These are phyloP conservation scores for Bipolaris gigantea DNA, from an alignment of 2,329 filamentous ascomycete genomes.

Conservation along the genomic window DNA sequence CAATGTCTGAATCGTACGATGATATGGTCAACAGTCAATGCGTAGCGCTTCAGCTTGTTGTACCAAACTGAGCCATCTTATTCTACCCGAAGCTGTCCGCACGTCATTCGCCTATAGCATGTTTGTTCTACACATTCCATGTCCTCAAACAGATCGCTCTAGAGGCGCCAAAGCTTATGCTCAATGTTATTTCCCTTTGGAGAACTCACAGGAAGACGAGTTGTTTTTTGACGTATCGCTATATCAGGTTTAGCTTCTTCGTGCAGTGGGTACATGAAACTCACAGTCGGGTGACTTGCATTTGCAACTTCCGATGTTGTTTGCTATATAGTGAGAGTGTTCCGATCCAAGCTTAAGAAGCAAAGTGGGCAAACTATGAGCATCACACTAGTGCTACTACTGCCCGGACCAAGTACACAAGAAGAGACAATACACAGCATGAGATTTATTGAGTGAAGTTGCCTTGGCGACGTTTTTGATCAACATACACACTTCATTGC, in stretches of 20 bases:
- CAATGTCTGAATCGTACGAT: too few species aligned
- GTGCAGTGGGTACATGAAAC: not conserved
- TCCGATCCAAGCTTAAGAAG: not conserved
- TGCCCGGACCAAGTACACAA: not conserved
- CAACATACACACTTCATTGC: not conserved
- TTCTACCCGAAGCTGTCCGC: too few species aligned
- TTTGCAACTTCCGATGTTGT: not conserved
- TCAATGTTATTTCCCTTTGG: not conserved
- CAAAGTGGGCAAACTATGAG: not conserved
- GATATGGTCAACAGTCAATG: too few species aligned
- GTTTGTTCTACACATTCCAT: too few species aligned
- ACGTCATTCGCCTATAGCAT: too few species aligned
- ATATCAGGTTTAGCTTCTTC: not conserved
- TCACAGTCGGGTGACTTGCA: not conserved
- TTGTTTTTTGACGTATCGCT: not conserved
- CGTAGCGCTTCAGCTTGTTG: too few species aligned
- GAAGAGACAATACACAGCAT: not conserved
- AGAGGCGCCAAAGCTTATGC: not conserved
- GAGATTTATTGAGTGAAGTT: not conserved
- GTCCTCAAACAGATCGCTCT: too few species aligned
- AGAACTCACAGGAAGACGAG: not conserved
- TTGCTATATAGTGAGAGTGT: too few species aligned
- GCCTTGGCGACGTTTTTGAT: not conserved
- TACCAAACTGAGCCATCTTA: too few species aligned
- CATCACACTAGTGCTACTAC: not conserved